phyloP scores from a whole-genome alignment of 2,329 filamentous ascomycete genomes.

The Aspergillus hortae region DNA sequence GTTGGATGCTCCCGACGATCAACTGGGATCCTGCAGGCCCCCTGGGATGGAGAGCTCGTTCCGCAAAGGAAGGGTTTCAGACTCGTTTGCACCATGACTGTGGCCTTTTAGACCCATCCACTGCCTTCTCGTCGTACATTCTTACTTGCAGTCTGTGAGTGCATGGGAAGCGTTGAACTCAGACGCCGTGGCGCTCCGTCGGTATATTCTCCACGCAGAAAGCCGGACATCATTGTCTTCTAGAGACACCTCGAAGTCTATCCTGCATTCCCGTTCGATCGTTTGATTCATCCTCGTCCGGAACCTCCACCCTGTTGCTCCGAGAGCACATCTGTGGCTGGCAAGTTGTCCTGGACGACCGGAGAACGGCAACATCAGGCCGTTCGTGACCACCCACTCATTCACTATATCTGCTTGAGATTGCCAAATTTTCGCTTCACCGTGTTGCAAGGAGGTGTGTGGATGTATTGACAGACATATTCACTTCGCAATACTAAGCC shows the following conservation, averaged over 20 bases:
- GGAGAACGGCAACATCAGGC: not conserved
- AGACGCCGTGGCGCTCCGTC: constrained; percentile 16
- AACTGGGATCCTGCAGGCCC: constrained; percentile 25
- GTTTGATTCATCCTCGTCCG: not conserved
- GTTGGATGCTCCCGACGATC: constrained; percentile 20
- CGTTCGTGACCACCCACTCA: too few species aligned
- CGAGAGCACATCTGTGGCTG: not conserved
- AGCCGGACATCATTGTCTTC: constrained; percentile 3
- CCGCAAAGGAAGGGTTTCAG: constrained; percentile 19
- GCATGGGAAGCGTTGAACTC: constrained; percentile 15
- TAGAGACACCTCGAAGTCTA: not conserved
- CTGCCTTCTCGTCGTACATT: constrained; percentile 11
- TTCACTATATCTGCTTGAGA: too few species aligned
- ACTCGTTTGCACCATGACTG: constrained; percentile 25
- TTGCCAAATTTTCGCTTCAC: not conserved
- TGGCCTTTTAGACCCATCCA: constrained; percentile 20
- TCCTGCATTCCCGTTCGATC: not conserved
- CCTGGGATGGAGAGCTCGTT: constrained; percentile 26
- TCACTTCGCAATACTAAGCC: not conserved
- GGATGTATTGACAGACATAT: not conserved
- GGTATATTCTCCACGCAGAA: constrained; percentile 9
- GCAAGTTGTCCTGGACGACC: not conserved
- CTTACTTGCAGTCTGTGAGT: constrained; percentile 4
- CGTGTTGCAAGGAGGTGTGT: constrained; percentile 1
- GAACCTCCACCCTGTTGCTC: not conserved